A percentile compares a stretch with the other conserved stretches of the same genome.
phyloP scores from a whole-genome alignment of 345 rosid species.

The Adansonia digitata region DNA sequence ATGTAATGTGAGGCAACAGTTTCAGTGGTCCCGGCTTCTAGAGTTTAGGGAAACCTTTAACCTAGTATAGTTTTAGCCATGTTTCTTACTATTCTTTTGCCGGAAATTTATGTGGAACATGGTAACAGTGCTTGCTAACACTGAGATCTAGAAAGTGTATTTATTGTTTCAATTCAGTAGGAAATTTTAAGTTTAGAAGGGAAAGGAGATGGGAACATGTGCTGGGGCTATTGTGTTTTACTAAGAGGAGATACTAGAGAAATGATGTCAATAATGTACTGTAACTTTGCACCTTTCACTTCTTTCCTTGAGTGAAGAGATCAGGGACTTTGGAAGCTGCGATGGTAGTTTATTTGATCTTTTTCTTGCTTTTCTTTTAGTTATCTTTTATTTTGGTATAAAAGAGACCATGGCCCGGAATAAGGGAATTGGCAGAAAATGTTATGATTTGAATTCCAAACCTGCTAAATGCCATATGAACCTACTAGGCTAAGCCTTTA shows the following conservation, averaged over 20 bases:
- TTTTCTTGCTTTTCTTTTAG: neutral
- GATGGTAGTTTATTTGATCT: neutral
- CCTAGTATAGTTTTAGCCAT: slow-evolving; percentile 15
- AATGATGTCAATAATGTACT: neutral
- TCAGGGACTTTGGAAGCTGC: too few relatives aligned
- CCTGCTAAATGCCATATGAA: too few relatives aligned
- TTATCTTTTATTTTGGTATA: neutral
- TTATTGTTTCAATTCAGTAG: slow-evolving; percentile 6
- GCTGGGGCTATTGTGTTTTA: neutral
- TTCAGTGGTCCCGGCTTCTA: slow-evolving; percentile 59
- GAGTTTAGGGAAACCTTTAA: slow-evolving; percentile 44
- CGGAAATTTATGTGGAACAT: slow-evolving; percentile 13
- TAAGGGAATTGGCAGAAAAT: too few relatives aligned
- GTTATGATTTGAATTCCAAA: too few relatives aligned
- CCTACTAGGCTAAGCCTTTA: too few relatives aligned
- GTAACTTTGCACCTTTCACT: neutral
- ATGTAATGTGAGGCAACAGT: slow-evolving; percentile 51
- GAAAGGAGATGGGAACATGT: slow-evolving; percentile 2
- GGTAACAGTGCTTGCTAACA: slow-evolving; percentile 9
- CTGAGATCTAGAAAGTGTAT: slow-evolving; percentile 2
- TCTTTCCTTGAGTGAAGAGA: neutral
- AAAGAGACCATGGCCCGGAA: too few relatives aligned
- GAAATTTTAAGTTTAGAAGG: neutral
- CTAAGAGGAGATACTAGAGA: neutral
- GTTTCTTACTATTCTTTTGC: slow-evolving; percentile 27